These are phyloP conservation scores for Colletotrichum eleusines DNA, from an alignment of 2,329 filamentous ascomycete genomes.

Conservation along the genomic window DNA sequence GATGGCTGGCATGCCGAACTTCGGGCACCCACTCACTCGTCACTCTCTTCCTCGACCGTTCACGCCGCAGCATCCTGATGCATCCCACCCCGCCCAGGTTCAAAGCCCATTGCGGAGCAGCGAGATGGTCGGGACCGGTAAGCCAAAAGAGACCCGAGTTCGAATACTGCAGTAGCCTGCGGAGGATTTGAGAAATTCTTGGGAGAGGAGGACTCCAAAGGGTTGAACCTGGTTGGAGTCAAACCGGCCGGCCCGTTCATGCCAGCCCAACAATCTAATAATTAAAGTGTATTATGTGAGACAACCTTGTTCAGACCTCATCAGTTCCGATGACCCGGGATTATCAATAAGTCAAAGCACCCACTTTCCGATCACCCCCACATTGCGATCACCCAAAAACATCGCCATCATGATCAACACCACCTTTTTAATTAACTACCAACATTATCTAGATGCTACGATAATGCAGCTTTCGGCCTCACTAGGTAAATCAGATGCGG, in stretches of 20 bases:
- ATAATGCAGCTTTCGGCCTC: too few species aligned
- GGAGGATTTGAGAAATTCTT: not conserved
- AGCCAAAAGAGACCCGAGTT: too few species aligned
- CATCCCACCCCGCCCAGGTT: not conserved
- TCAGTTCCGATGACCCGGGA: not conserved
- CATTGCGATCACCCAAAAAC: too few species aligned
- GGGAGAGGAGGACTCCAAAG: not conserved
- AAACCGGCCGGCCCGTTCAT: too few species aligned
- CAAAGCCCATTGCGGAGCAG: not conserved
- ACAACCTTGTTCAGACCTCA: slow-evolving; percentile 9
- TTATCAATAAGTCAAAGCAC: too few species aligned
- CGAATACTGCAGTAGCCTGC: not conserved
- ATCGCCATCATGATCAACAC: too few species aligned
- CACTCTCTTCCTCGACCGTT: too few species aligned
- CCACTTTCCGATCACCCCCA: too few species aligned
- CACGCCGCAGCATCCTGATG: not conserved
- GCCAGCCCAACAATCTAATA: not conserved
- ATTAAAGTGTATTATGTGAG: not conserved
- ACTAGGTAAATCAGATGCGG: too few species aligned
- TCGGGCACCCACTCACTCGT: not conserved
- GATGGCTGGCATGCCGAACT: too few species aligned
- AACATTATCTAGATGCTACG: too few species aligned
- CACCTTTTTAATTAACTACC: too few species aligned
- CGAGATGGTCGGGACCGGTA: not conserved
- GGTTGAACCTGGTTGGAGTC: not conserved